A percentile compares a stretch with the other conserved stretches of the same genome.
Evolutionary conservation across 2,329 filamentous ascomycete genomes (phyloP).

Genomic region (Lasiodiplodia citricola): DNA sequence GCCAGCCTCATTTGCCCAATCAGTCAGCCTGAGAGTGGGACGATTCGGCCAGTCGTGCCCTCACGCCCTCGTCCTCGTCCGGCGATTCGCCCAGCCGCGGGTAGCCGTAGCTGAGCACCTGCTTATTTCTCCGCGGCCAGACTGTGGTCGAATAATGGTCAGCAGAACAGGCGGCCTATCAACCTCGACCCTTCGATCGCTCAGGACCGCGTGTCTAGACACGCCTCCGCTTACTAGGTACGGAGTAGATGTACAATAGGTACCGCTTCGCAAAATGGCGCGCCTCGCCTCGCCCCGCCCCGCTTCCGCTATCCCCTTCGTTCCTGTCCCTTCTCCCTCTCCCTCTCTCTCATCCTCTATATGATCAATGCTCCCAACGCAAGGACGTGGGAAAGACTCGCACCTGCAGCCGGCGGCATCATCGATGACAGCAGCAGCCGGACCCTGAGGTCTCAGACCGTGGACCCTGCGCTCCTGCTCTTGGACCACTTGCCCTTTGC

Average conservation of each 20-base stretch:
- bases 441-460: constrained; percentile 16
- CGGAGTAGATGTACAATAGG: background rate
- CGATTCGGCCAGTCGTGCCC: background rate
- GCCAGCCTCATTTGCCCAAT: constrained; percentile 1
- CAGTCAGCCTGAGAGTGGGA: constrained; percentile 6
- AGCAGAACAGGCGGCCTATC: background rate
- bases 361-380: background rate
- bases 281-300: constrained; percentile 17
- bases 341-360: background rate
- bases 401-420: background rate
- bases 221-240: background rate
- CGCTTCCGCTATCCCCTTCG: background rate
- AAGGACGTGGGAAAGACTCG: background rate
- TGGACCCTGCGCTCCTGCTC: too few species aligned
- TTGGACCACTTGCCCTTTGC: background rate
- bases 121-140: background rate
- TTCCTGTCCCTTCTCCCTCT: background rate
- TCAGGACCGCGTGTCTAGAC: constrained; percentile 2
- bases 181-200: background rate
- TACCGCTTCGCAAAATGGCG: background rate
- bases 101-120: background rate
- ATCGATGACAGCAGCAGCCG: background rate
- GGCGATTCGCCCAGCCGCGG: background rate
- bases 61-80: background rate
- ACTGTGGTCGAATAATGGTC: background rate